phyloP scores from a whole-genome alignment of 441 rosid genomes.

The Erysimum pusillum region DNA sequence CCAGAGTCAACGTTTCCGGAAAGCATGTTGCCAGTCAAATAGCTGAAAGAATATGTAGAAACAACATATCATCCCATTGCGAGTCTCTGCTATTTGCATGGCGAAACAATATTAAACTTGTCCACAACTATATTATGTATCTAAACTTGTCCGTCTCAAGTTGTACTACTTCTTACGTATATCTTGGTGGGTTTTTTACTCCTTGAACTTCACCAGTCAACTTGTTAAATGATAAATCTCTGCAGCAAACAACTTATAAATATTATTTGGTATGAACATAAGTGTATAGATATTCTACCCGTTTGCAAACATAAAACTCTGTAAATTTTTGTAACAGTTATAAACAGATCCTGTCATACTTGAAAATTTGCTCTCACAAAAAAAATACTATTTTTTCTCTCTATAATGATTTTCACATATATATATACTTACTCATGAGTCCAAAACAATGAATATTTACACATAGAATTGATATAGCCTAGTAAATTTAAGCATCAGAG shows the following conservation, averaged over 20 bases:
- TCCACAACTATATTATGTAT: neutral
- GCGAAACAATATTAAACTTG: too few species aligned
- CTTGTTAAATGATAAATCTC: conserved; percentile 13
- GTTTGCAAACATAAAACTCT: neutral
- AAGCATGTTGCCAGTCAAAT: conserved; percentile 66
- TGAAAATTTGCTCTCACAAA: neutral
- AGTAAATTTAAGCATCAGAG: neutral
- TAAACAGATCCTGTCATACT: neutral
- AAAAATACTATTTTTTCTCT: neutral
- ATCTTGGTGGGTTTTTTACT: neutral
- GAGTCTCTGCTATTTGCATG: too few species aligned
- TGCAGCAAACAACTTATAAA: conserved; percentile 9
- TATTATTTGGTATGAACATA: neutral
- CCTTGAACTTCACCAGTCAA: conserved; percentile 31
- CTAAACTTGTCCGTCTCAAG: too few species aligned
- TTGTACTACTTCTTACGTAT: too few species aligned
- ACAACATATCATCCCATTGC: too few species aligned
- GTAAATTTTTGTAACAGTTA: neutral
- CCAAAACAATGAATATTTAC: neutral
- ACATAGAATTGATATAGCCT: neutral
- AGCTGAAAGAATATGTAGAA: conserved; percentile 53
- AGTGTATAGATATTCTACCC: neutral
- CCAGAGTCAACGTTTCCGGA: too few species aligned
- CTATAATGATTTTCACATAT: neutral
- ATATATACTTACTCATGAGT: neutral